These are phyloP conservation scores for Cenococcum geophilum DNA, from an alignment of 495 filamentous ascomycete genomes.

Conservation along the genomic window DNA sequence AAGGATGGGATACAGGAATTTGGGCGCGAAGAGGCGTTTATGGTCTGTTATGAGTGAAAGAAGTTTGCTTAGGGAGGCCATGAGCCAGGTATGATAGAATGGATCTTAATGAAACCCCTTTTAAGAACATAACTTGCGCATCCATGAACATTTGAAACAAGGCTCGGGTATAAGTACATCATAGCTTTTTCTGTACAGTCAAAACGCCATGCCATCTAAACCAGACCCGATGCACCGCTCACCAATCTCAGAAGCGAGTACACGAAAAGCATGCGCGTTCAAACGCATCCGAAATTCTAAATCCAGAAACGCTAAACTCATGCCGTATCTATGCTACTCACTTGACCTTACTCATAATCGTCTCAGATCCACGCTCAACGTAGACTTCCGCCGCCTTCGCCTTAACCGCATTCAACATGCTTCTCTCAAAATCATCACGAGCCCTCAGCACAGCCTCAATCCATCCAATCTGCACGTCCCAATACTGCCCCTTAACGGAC, in stretches of 20 bases:
- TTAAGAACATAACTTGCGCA: neutral
- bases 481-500: constrained; percentile 75
- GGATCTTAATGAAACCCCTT: too few species aligned
- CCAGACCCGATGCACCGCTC: neutral
- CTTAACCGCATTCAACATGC: constrained; percentile 82
- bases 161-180: neutral
- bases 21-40: neutral
- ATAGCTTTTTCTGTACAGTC: neutral
- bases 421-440: constrained; percentile 88
- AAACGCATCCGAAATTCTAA: neutral
- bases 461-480: constrained; percentile 93
- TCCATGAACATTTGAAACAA: neutral
- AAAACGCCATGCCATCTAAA: neutral
- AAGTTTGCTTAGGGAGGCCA: too few species aligned
- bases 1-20: neutral
- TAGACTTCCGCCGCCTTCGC: constrained; percentile 76
- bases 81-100: too few species aligned
- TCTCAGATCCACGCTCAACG: constrained; percentile 70
- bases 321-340: constrained; percentile 31
- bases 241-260: neutral
- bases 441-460: constrained; percentile 86
- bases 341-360: constrained; percentile 84
- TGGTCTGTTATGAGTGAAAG: neutral
- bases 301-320: too few species aligned
- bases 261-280: neutral